Base-by-base conservation (phyloP, 208 protist genomes). In the Hexamita inflata region DNA sequence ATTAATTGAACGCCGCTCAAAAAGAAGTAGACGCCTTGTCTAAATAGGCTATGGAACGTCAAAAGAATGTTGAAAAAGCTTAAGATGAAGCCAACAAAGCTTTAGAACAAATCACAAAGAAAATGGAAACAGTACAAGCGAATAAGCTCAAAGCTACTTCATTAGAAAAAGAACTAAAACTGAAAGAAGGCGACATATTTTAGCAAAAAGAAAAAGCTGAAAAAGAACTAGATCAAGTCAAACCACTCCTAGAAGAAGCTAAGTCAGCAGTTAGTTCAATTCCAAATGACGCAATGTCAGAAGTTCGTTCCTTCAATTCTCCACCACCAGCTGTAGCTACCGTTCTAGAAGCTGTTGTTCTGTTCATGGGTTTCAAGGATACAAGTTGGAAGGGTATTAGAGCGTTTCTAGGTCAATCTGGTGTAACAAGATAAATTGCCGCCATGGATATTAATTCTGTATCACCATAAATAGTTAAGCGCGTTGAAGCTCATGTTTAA, bases 201-300 rank as follows among this genome's bases (percentile, higher is more conserved):
- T 45, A 70, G 40, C 30, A 70, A 9, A 70, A 70, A n/a, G 32
- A 70, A 34, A 9, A 70, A 7, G 64, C 64, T 4, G 64, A 70
- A 11, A 15, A 2, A 2, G 35, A 45, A 24, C n/a, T 70, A n/a
- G 38, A 34, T 4, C 11, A 2, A 9, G 64, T 70, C n/a, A 24
- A 45, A 15, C 64, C 64, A 11, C 4, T 70, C 15, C 35, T 70
- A 15, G 30, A 70, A 45, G 64, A 70, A 34, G 64, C 64, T 11
- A 70, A 7, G 38, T 45, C 11, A 34, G 64, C 64, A 4, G 64
- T 70, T 38, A 7, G 42, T 4, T 35, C 64, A 15, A 70, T 70
- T 45, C 64, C 64, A 2, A 32, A n/a, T 15, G 64, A 70, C n/a
- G 64, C 64, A 9, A 7, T 70, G 24, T 45, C 64, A 11, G 64